Base-by-base conservation (phyloP, 2,329 filamentous ascomycete genomes). In the Beauveria pseudobassiana region DNA sequence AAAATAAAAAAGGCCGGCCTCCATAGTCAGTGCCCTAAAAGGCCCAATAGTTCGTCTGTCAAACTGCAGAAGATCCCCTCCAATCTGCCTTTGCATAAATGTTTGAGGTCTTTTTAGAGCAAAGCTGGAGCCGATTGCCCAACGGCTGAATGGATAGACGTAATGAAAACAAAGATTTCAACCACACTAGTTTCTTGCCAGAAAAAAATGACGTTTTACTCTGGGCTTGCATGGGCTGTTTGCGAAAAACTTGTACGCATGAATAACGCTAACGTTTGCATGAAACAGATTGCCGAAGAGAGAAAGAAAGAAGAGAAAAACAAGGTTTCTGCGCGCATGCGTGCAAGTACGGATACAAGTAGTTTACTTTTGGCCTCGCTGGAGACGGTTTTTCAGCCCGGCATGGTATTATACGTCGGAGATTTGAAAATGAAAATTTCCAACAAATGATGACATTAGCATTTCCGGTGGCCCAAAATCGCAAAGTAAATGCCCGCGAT, bases 271-370 rank as follows among this genome's bases (percentile, higher is more conserved):
- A 50, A 7, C 8, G 34, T 10, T 26, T 12, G 20, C 38, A 51
- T 59, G 48, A 59, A 59, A 59, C 57, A 59, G 48, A 51, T 40
- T 45, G 34, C 55, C 34, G 30, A 50, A 34, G 30, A 34, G 30
- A 34, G 30, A 34, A 34, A 14, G 30, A 30, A 30, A 3, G 2
- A 26, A 38, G 5, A 38, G 22, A 28, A 45, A 50, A 59, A 38
- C 38, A 59, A 43, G 22, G 48, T 52, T 59, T 20, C 9, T 18
- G 10, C 10, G 6, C 34, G 38, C 24, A 45, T 38, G 12, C 26
- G 3, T n/a, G 46, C 10, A 30, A 51, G 26, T 34, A 34, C 30
- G 30, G 12, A 34, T 34, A 34, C 30, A 34, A 5, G 12, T 5
- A 34, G 12, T 34, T 7, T 28, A 34, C 18, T n/a, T 34, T 59